Evolutionary conservation across 768 basidiomycete species (phyloP).

Genomic region (Porpolomopsis calyptriformis): DNA sequence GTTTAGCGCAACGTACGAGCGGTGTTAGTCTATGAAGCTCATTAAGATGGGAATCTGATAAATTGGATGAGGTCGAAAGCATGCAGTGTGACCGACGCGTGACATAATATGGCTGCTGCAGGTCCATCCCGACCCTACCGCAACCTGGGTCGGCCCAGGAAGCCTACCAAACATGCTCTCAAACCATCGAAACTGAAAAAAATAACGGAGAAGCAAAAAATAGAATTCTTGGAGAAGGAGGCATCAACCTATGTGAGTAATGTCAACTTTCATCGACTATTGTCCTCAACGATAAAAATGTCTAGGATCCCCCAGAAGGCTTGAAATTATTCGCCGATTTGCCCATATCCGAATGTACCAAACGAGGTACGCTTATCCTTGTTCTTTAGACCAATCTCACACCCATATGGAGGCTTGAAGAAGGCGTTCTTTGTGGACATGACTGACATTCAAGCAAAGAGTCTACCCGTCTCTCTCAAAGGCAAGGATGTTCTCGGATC

Average conservation of each 20-base stretch:
- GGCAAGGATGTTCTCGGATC: constrained; percentile 96
- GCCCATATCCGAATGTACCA: constrained; percentile 68
- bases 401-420: constrained; percentile 53
- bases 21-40: background rate
- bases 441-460: constrained; percentile 87
- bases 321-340: constrained; percentile 58
- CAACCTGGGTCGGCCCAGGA: constrained; percentile 1
- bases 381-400: background rate
- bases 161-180: background rate
- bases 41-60: background rate
- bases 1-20: background rate
- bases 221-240: constrained; percentile 23
- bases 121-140: constrained; percentile 9
- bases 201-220: constrained; percentile 24
- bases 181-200: constrained; percentile 20
- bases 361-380: constrained; percentile 41
- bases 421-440: constrained; percentile 78
- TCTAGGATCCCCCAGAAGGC: constrained; percentile 40
- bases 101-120: constrained; percentile 4
- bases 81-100: too few relatives aligned
- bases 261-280: background rate
- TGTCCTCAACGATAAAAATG: constrained; percentile 10
- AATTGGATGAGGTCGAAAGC: too few relatives aligned
- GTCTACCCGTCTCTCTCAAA: constrained; percentile 83
- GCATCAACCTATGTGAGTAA: constrained; percentile 31